phyloP scores from a whole-genome alignment of 345 rosid genomes.

The Cardamine occulta region DNA sequence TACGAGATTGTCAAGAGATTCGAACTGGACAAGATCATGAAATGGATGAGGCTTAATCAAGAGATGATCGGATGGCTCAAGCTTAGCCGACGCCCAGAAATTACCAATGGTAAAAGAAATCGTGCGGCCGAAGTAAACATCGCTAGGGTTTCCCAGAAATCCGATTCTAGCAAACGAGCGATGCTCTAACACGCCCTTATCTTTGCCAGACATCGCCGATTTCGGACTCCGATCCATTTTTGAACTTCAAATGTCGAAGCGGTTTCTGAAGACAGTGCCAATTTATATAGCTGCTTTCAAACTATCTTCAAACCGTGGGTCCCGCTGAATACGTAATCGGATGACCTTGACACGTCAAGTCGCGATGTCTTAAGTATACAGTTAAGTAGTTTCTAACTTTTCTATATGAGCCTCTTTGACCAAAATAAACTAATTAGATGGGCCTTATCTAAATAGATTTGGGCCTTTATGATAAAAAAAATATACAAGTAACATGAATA shows the following conservation, averaged over 20 bases:
- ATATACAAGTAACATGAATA: background rate
- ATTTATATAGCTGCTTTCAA: constrained; percentile 14
- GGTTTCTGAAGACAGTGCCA: background rate
- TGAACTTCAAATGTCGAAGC: background rate
- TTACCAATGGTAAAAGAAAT: constrained; percentile 66
- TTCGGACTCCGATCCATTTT: constrained; percentile 12
- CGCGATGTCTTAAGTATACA: background rate
- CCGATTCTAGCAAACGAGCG: constrained; percentile 68
- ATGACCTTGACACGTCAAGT: constrained; percentile 23
- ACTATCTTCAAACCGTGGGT: background rate
- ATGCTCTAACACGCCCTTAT: constrained; percentile 48
- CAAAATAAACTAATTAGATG: background rate
- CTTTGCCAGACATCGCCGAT: background rate
- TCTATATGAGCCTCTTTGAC: background rate
- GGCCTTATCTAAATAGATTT: background rate
- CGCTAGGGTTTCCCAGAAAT: constrained; percentile 76
- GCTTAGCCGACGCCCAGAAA: constrained; percentile 68
- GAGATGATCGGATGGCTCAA: constrained; percentile 72
- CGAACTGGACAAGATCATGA: constrained; percentile 74
- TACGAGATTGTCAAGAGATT: constrained; percentile 71
- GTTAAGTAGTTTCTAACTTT: background rate
- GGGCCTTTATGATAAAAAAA: background rate
- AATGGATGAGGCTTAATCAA: constrained; percentile 72
- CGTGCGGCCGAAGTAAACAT: constrained; percentile 69
- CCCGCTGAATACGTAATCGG: background rate